Base-by-base conservation (phyloP, 1,139 yeast species). In the Arxiozyma bovina region DNA sequence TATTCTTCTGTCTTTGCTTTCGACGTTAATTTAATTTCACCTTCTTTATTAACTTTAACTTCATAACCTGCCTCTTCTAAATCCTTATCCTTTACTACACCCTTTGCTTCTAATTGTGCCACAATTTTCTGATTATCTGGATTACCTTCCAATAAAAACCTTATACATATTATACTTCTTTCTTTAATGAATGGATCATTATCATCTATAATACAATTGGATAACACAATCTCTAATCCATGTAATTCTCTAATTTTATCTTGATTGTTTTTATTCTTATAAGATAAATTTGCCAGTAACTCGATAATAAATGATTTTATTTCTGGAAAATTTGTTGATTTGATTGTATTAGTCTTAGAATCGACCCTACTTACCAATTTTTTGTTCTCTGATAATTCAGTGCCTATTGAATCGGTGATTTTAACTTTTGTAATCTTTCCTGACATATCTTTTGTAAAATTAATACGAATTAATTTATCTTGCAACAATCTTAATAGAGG, bases 171-270 rank as follows among this genome's bases (percentile, higher is more conserved):
- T 41, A 93, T 86, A 1, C 96, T 80, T 57, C 94, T 74, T 65
- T 93, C 99, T 59, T 88, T 86, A 57, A 93, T 85, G 64, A 77
- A 90, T 0, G 98, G 98, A 63, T 93, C 94, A 64, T 86, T 82
- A 51, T 83, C 85, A 68, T 93, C 99, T 50, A 93, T 83, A 45
- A 85, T 79, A 71, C 97, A 90, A 61, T 84, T 87, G 1, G 94
- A 87, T 27, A 93, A 73, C 0, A 91, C 76, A 22, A 88, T 70
- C 54, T 82, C 86, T 11, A 93, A 69, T 0, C 91, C 96, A 52
- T 85, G 88, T 0, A 75, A 63, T 43, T 78, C 78, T 49, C 97
- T 75, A 27, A 87, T 75, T 50, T 72, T 66, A 57, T 91, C 93
- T 65, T 91, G 97, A 1, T 80, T 77, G 3, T 73, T 73, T 53